Evolutionary conservation across 306 rosid species (phyloP).

Genomic region (Cicer pinnatifidum): DNA sequence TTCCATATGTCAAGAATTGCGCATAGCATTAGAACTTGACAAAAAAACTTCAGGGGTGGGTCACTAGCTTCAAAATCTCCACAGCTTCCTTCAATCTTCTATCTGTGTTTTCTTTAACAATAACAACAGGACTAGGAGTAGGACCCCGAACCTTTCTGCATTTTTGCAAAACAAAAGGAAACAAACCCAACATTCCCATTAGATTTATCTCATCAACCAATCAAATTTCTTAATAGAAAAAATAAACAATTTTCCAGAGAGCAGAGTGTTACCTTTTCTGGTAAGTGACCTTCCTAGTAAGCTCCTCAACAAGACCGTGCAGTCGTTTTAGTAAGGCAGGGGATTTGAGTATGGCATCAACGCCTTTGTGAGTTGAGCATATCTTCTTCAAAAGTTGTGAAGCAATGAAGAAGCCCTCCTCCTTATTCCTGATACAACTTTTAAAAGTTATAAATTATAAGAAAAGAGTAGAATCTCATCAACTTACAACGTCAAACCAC

Average conservation of each 20-base stretch:
- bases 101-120: slow-evolving; percentile 58
- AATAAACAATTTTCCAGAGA: neutral
- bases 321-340: slow-evolving; percentile 74
- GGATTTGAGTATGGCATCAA: slow-evolving; percentile 59
- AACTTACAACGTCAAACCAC: slow-evolving; percentile 15
- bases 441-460: neutral
- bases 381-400: slow-evolving; percentile 75
- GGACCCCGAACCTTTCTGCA: slow-evolving; percentile 65
- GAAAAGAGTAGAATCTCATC: slow-evolving; percentile 9
- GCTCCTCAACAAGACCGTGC: slow-evolving; percentile 72
- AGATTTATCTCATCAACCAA: neutral
- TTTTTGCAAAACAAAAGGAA: neutral
- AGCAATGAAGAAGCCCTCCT: slow-evolving; percentile 75
- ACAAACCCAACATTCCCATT: neutral
- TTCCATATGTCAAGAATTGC: neutral
- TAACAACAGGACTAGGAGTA: slow-evolving; percentile 37
- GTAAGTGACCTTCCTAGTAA: slow-evolving; percentile 49
- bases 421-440: slow-evolving; percentile 76
- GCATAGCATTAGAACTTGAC: neutral
- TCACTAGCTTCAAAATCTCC: slow-evolving; percentile 62
- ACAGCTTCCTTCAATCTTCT: slow-evolving; percentile 76
- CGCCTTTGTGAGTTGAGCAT: slow-evolving; percentile 59
- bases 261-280: slow-evolving; percentile 64
- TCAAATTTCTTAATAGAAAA: neutral
- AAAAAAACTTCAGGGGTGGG: slow-evolving; percentile 29